phyloP scores from a whole-genome alignment of 345 rosid genomes.

The Euphorbia pulcherrima region DNA sequence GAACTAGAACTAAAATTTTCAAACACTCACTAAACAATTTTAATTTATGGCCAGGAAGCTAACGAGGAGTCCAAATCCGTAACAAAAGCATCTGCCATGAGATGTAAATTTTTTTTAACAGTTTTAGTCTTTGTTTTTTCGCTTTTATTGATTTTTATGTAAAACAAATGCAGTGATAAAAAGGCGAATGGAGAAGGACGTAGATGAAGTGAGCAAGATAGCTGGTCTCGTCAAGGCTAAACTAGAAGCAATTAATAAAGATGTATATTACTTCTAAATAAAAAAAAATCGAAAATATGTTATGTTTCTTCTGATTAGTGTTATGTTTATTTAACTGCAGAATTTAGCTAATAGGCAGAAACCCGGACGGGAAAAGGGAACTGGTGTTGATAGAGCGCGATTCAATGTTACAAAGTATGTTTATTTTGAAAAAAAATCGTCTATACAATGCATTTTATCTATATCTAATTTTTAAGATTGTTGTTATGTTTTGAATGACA shows the following conservation, averaged over 20 bases:
- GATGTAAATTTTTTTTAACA: constrained; percentile 38
- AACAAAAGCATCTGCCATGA: constrained; percentile 93
- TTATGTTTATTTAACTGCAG: constrained; percentile 30
- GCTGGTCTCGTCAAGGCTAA: constrained; percentile 70
- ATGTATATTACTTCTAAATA: constrained; percentile 37
- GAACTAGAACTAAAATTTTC: background rate
- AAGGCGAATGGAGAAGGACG: constrained; percentile 85
- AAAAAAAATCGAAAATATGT: background rate
- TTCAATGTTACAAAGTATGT: constrained; percentile 73
- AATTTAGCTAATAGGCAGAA: constrained; percentile 80
- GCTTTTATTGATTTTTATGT: background rate
- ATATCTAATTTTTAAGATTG: background rate
- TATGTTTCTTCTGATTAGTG: constrained; percentile 18
- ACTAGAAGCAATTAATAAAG: constrained; percentile 72
- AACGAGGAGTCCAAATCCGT: constrained; percentile 92
- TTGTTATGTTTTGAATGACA: constrained; percentile 28
- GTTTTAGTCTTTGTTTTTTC: background rate
- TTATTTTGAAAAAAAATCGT: background rate
- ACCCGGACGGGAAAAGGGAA: constrained; percentile 87
- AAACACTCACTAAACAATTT: background rate
- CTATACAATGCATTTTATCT: background rate
- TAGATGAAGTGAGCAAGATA: constrained; percentile 89
- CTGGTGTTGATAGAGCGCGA: constrained; percentile 83
- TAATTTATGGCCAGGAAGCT: constrained; percentile 55
- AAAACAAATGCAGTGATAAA: constrained; percentile 53